A percentile compares a stretch with the other conserved stretches of the same genome.
Evolutionary conservation across 2,329 filamentous ascomycete species (phyloP).

Genomic region (Trichoderma afroharzianum): DNA sequence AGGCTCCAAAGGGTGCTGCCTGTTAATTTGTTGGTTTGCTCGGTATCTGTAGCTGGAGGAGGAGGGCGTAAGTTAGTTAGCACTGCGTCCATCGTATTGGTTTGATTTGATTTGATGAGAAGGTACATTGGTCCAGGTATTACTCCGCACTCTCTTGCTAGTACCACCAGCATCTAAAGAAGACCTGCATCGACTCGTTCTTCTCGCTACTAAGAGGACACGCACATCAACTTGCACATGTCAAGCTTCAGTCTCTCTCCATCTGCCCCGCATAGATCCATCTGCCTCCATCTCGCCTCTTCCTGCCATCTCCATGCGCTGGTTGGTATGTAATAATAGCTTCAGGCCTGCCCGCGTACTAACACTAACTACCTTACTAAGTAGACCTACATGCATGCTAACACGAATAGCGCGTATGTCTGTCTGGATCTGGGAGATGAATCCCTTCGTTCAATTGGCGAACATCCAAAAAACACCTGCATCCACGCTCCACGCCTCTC

Average conservation of each 20-base stretch:
- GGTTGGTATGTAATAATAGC: neutral
- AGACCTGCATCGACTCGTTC: neutral
- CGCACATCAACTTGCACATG: neutral
- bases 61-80: neutral
- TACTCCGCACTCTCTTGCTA: slow-evolving; percentile 2
- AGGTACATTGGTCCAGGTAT: neutral
- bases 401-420: neutral
- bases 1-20: neutral
- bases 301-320: neutral
- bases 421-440: neutral
- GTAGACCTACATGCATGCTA: neutral
- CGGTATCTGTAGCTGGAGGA: neutral
- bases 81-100: neutral
- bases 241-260: neutral
- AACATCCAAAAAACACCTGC: neutral
- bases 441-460: neutral
- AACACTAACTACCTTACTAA: neutral
- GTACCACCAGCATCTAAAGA: neutral
- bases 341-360: neutral
- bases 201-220: neutral
- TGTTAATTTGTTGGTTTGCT: neutral
- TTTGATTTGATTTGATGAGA: neutral
- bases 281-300: slow-evolving; percentile 3
- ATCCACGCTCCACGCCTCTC: neutral
- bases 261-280: slow-evolving; percentile 14